A percentile compares a stretch with the other conserved stretches of the same genome.
Conservation (phyloP, 331 rosid species). For the Rhamnella rubrinervis region DNA sequence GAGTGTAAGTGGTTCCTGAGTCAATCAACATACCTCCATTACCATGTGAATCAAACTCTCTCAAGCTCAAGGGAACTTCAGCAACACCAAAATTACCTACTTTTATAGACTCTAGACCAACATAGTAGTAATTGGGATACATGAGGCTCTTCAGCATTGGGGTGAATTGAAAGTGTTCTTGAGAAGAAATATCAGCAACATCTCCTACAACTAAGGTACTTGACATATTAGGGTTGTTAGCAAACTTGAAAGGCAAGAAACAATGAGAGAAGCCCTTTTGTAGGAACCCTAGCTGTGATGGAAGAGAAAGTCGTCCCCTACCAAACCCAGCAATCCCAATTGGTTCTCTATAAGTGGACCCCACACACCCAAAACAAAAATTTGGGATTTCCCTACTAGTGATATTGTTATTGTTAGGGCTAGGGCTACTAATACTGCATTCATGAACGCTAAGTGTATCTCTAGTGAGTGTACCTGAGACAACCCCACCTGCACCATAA, state of each 20-base stretch:
- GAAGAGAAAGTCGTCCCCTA: slow-evolving; percentile 47
- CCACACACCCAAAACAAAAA: slow-evolving; percentile 54
- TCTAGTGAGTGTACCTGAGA: slow-evolving; percentile 36
- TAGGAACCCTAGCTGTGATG: slow-evolving; percentile 48
- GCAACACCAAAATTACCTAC: slow-evolving; percentile 25
- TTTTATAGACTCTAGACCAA: slow-evolving; percentile 45
- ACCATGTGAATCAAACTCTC: slow-evolving; percentile 46
- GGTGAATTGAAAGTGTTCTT: slow-evolving; percentile 38
- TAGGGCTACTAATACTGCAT: neutral
- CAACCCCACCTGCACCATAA: slow-evolving; percentile 47
- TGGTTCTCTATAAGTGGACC: slow-evolving; percentile 46
- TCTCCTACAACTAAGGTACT: slow-evolving; percentile 52
- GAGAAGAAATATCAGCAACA: slow-evolving; percentile 32
- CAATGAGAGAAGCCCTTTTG: slow-evolving; percentile 57
- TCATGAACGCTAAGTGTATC: slow-evolving; percentile 41
- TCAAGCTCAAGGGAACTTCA: slow-evolving; percentile 34
- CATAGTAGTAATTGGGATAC: slow-evolving; percentile 47
- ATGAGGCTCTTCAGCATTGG: slow-evolving; percentile 48
- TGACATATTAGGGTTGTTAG: slow-evolving; percentile 55
- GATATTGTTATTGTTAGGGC: slow-evolving; percentile 1
- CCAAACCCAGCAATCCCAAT: slow-evolving; percentile 61
- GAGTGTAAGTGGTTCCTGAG: slow-evolving; percentile 61
- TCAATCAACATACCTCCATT: slow-evolving; percentile 59
- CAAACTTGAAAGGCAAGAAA: slow-evolving; percentile 50
- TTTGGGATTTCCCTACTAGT: slow-evolving; percentile 29